Percentiles rank a stretch among this genome's conserved stretches.
Conservation (phyloP, 495 filamentous ascomycete genomes). For the Penicillium crystallinum region DNA sequence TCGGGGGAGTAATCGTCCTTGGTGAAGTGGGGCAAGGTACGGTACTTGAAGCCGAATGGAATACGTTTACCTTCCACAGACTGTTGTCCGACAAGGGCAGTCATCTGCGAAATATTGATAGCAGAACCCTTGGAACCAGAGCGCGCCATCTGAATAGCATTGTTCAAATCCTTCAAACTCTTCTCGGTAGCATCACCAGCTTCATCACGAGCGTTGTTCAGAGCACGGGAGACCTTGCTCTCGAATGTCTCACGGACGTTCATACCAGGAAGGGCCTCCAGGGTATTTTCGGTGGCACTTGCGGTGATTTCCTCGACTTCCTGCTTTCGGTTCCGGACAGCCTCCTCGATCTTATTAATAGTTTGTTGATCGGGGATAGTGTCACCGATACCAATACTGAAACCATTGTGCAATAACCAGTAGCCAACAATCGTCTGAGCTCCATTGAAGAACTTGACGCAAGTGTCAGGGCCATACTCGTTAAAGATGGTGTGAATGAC, state of each 20-base stretch:
- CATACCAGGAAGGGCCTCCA: constrained; percentile 93
- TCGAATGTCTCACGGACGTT: constrained; percentile 98
- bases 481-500: constrained; percentile 96
- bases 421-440: constrained; percentile 90
- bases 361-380: constrained; percentile 86
- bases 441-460: constrained; percentile 93
- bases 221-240: constrained; percentile 83
- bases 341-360: constrained; percentile 73
- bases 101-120: constrained; percentile 99
- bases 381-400: constrained; percentile 97
- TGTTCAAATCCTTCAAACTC: constrained; percentile 91
- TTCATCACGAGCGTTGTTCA: constrained; percentile 93
- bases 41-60: constrained; percentile 98
- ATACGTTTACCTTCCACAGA: constrained; percentile 98
- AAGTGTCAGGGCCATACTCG: constrained; percentile 76
- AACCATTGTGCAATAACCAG: constrained; percentile 96
- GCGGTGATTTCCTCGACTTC: constrained; percentile 70
- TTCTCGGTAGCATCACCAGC: constrained; percentile 88
- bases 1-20: constrained; percentile 98
- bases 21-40: constrained; percentile 94
- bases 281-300: constrained; percentile 72
- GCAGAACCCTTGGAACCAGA: constrained; percentile 97
- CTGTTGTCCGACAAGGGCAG: constrained; percentile 92
- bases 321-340: constrained; percentile 71
- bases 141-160: constrained; percentile 89